Evolutionary conservation across 2,329 filamentous ascomycete genomes (phyloP), one percentile per base, ranked within the genome.

Genomic region (Aspergillus brunneoviolaceus): DNA sequence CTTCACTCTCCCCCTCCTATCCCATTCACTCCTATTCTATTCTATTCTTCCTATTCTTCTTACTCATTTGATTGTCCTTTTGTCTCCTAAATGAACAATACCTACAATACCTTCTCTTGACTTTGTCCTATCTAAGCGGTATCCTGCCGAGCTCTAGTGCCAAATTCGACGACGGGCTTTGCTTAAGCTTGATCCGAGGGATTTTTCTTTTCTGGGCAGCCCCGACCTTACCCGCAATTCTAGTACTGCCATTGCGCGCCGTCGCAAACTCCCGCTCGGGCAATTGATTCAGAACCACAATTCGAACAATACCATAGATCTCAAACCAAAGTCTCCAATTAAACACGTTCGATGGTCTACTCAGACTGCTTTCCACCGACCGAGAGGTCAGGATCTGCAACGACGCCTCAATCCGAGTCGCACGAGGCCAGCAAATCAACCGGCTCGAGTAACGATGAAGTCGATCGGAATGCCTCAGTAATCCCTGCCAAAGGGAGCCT

Each of bases 341-440:
- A 47, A 58, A 56, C 39, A 60, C 58, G 57, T 69, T 67, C 68
- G 63, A 70, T 70, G 68, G 59, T 68, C 60, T 51, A 64, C 47
- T 55, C 65, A 55, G 64, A 65, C 60, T 59, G 55, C 21, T 47
- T 60, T 52, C 63, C 60, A 65, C 61, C 65, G 68, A 66, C 68
- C 68, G 63, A 63, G 16, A 65, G 68, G 68, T 69, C 68, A 62
- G 59, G 61, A 55, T 62, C 64, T 47, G 58, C 62, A 50, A 45
- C 39, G 14, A 55, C 57, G 47, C 63, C 31, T 53, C 58, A 58
- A 51, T 49, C 63, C 16, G 53, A 62, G 64, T 67, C 66, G 64
- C 68, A 65, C 63, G 47, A 57, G 51, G 51, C 65, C 59, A 61
- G 54, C 57, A 57, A 63, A 39, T 49, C 65, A 45, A 60, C 67